Evolutionary conservation across 106 monocot genomes (phyloP), one percentile per base, ranked within the genome.

Genomic region (Dendrobium huoshanense): DNA sequence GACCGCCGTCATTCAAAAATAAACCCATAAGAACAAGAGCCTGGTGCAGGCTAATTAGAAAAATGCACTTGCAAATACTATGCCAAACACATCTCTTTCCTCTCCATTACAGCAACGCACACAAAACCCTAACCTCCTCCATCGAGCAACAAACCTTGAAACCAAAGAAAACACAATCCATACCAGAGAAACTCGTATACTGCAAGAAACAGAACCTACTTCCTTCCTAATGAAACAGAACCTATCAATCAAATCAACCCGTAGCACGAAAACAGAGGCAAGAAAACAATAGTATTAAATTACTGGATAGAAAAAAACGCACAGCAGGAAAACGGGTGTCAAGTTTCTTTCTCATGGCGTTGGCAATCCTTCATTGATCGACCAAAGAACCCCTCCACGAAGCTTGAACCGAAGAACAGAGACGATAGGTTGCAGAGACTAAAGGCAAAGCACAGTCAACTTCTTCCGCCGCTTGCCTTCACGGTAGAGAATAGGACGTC

Each of bases 301-400:
- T 61, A 70, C 5, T 74, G 9, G 74, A 5, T 19, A 19, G 1
- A 43, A 18, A 74, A 37, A 5, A 68, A 24, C 88, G 65, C 84
- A 94, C 94, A 3, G 94, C 94, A 61, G 94, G 91, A 78, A 94
- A 94, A 41, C 94, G 94, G 9, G 94, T 94, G 77, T 91, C 89
- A 49, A 94, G 94, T 87, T 91, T 94, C 94, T 88, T 94, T 84
- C 89, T 91, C 93, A 94, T 94, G 6, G 79, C 75, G 22, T 17
- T 48, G 17, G 77, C 54, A 41, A 73, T 16, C 13, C 45, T 17
- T 22, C 44, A 47, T n/a, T 20, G 47, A 61, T 13, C 43, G 25
- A n/a, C 13, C 18, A 42, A 75, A n/a, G 27, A 61, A 11, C 37
- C 43, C 37, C 43, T 43, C 58, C 41, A 45, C 31, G 44, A 27